Evolutionary conservation across 2,329 filamentous ascomycete species (phyloP).

Genomic region (Fusarium fracticaudum): DNA sequence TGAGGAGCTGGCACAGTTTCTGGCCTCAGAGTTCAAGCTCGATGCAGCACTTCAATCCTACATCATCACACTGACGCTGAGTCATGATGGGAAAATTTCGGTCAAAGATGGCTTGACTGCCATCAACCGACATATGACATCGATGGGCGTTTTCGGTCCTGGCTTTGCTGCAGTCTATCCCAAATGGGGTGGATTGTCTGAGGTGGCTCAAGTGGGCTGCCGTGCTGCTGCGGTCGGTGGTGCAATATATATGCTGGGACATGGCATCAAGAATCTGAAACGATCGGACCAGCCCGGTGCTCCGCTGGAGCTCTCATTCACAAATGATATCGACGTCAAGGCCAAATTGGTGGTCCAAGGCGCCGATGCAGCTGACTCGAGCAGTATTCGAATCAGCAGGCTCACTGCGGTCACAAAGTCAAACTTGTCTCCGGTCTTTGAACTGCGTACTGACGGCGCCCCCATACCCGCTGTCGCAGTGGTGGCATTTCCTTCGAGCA

Average conservation of each 20-base stretch:
- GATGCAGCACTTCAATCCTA: conserved; percentile 73
- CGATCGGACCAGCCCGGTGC: conserved; percentile 33
- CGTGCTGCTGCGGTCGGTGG: conserved; percentile 92
- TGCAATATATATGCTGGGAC: conserved; percentile 86
- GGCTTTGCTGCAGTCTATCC: conserved; percentile 91
- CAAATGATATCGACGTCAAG: conserved; percentile 66
- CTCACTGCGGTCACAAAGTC: conserved; percentile 77
- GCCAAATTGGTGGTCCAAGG: conserved; percentile 63
- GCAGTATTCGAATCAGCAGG: conserved; percentile 59
- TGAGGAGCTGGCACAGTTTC: conserved; percentile 66
- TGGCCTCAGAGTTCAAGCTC: conserved; percentile 71
- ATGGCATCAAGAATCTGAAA: conserved; percentile 62
- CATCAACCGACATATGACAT: conserved; percentile 82
- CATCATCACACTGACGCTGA: conserved; percentile 75
- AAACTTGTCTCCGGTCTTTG: conserved; percentile 73
- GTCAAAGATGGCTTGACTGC: conserved; percentile 74
- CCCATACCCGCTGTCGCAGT: conserved; percentile 79
- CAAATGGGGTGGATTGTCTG: conserved; percentile 91
- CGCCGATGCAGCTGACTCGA: conserved; percentile 45
- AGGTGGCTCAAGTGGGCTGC: conserved; percentile 91
- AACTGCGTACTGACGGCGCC: conserved; percentile 75
- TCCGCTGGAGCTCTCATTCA: conserved; percentile 60
- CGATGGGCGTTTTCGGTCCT: conserved; percentile 86
- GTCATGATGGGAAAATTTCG: conserved; percentile 69
- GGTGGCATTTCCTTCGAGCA: conserved; percentile 69